Conservation (phyloP, 2,329 filamentous ascomycete genomes). For the Colletotrichum lini region DNA sequence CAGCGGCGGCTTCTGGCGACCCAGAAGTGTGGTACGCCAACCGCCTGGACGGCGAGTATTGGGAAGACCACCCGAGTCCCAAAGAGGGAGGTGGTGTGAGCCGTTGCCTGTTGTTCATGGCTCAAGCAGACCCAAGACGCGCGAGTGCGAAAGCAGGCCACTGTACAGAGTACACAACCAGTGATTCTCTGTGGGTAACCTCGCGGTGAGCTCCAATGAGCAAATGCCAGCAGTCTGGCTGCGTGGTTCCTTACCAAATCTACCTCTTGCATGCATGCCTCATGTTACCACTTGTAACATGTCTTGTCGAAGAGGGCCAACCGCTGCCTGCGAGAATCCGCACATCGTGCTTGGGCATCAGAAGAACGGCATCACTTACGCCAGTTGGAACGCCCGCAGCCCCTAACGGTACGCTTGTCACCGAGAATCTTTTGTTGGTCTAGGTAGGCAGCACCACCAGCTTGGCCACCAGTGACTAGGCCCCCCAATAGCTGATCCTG, state of each 20-base stretch:
- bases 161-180: background rate
- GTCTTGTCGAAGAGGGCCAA: background rate
- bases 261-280: background rate
- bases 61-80: background rate
- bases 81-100: constrained; percentile 10
- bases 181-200: constrained; percentile 9
- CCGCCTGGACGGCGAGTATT: background rate
- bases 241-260: constrained; percentile 20
- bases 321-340: background rate
- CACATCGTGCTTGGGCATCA: background rate
- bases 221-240: constrained; percentile 16
- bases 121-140: constrained; percentile 5
- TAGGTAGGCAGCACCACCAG: background rate
- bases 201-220: constrained; percentile 18
- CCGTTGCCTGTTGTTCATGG: constrained; percentile 13
- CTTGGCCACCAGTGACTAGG: background rate
- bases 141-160: constrained; percentile 23
- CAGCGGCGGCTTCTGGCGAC: background rate
- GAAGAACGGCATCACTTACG: background rate
- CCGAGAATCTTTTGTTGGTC: background rate
- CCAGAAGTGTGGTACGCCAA: constrained; percentile 17
- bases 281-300: constrained; percentile 17
- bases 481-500: background rate
- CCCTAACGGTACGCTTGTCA: background rate
- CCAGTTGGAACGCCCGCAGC: background rate